Conservation (phyloP, 148 eudicot genomes). For the Amaranthus cruentus region DNA sequence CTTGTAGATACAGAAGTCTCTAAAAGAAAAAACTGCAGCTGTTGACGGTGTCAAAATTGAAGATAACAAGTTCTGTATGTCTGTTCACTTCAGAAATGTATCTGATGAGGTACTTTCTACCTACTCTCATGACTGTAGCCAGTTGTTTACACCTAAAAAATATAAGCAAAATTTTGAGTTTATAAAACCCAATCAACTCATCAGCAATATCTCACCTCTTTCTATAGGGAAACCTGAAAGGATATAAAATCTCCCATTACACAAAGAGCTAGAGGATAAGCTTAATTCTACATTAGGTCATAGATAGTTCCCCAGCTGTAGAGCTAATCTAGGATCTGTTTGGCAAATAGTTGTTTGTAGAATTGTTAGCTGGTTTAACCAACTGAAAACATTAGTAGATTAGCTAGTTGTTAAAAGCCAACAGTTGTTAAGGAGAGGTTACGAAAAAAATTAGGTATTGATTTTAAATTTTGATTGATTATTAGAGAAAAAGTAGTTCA, state of each 20-base stretch:
- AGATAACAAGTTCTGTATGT: slow-evolving; percentile 57
- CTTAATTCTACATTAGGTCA: not conserved
- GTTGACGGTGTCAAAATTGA: slow-evolving; percentile 48
- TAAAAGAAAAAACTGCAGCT: slow-evolving; percentile 38
- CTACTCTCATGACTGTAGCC: not conserved
- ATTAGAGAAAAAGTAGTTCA: no score
- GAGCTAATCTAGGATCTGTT: not conserved
- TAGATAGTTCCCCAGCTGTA: not conserved
- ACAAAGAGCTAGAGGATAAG: not conserved
- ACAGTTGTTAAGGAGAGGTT: no score
- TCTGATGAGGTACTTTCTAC: slow-evolving; percentile 39
- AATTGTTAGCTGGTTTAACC: no score
- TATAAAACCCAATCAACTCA: not conserved
- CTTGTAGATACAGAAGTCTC: slow-evolving; percentile 33
- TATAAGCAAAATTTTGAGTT: no score
- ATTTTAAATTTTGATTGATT: no score
- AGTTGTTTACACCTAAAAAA: no score
- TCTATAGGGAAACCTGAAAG: not conserved
- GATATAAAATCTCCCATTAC: not conserved
- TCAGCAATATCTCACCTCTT: no score
- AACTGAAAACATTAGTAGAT: no score
- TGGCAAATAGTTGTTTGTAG: no score
- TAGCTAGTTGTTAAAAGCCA: no score
- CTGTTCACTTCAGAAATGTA: slow-evolving; percentile 57
- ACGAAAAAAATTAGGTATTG: no score